Evolutionary conservation across 345 rosid genomes (phyloP), one percentile per base, ranked within the genome.

Genomic region (Erysimum cheiranthoides): DNA sequence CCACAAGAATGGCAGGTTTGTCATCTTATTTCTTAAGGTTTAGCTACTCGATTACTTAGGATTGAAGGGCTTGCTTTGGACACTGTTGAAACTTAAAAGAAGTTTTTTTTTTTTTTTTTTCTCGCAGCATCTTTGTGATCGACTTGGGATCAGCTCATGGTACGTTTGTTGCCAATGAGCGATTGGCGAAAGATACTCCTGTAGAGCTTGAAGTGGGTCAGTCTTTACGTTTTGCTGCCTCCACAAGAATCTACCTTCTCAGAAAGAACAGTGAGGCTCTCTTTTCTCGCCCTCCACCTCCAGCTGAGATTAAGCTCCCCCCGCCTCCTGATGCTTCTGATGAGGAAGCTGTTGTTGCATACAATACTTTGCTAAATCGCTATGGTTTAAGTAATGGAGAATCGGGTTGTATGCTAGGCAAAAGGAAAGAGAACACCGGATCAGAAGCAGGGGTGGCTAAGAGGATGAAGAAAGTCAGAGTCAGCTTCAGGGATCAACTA

Each of bases 141-240:
- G 97, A 92, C 80, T 77, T 92, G 89, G 95, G 97, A 49, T 92
- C 97, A 66, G 95, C 93, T 8, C 97, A 92, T 62, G 97, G 97
- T 47, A 92, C 97, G 2, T 92, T 94, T 70, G 99, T 92, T 58
- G 98, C 98, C 5, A 88, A 90, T 61, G 99, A 95, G 84, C 84
- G 99, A 30, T 71, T 95, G 78, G 13, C 83, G 10, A 89, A 88
- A 80, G 97, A 89, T 59, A 78, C 74, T 30, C 93, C 99, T 39
- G 86, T 90, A 60, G 98, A 95, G 87, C 89, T 92, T 79, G 97
- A 95, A 83, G 94, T 79, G 6, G 86, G 82, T 25, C 98, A 95
- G 47, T 92, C 99, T 5, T 77, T 95, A 83, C 84, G 93, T 30
- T 92, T 95, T 71, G 97, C 97, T 73, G 98, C 98, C 1, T 95